Conservation (phyloP, 495 filamentous ascomycete species). For the Neurospora sp. region DNA sequence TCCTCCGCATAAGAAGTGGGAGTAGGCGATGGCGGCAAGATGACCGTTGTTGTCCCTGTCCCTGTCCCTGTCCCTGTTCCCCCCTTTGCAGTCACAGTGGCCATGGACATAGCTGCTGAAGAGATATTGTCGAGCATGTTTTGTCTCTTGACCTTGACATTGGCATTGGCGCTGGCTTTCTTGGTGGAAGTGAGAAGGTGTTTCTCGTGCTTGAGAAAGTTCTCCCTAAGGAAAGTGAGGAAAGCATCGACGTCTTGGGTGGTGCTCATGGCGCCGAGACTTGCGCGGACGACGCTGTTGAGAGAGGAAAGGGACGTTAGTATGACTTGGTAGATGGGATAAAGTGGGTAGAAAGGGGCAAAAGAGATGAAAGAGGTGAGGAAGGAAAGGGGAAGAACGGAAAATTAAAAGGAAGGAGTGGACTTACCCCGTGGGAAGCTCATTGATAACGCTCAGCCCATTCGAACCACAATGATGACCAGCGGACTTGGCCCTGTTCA, state of each 20-base stretch:
- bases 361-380: not conserved
- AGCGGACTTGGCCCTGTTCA: conserved; percentile 49
- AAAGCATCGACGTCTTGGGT: conserved; percentile 49
- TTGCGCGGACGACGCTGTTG: conserved; percentile 50
- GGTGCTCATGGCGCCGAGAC: conserved; percentile 65
- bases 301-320: not conserved
- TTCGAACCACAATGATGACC: conserved; percentile 50
- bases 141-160: not conserved
- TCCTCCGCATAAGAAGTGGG: not conserved
- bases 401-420: not conserved
- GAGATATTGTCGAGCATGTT: not conserved
- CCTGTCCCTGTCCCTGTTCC: not conserved
- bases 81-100: not conserved
- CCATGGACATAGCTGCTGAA: not conserved
- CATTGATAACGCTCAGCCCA: conserved; percentile 21
- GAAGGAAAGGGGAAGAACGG: not conserved
- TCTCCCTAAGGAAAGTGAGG: conserved; percentile 44
- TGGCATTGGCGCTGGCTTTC: conserved; percentile 2
- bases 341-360: not conserved
- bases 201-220: conserved; percentile 31
- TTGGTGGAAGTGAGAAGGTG: not conserved
- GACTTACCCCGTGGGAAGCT: conserved; percentile 22
- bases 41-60: not conserved
- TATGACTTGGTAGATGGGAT: not conserved
- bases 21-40: not conserved